Conservation (phyloP, 179 eudicot genomes). For the Sideroxylon spinosum region DNA sequence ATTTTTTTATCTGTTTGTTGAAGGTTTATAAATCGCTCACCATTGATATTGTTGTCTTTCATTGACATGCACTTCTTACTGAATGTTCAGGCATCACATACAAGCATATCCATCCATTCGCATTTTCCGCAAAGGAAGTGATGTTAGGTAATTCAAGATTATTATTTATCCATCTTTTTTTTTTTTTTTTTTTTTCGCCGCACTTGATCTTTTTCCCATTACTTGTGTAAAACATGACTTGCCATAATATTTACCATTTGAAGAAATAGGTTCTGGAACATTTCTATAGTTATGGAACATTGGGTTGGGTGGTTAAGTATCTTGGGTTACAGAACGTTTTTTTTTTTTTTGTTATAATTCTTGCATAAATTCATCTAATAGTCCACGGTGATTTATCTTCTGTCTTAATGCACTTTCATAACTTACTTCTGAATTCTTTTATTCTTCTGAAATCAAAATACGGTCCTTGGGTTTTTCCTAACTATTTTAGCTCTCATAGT, state of each 20-base stretch:
- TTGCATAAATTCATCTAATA: not conserved
- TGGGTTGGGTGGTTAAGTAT: not conserved
- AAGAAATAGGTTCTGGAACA: not conserved
- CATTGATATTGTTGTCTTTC: not conserved
- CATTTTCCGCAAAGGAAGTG: constrained; percentile 90
- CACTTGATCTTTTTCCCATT: not conserved
- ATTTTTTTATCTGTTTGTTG: not conserved
- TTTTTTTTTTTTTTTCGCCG: not conserved
- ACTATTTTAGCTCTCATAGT: too few species aligned
- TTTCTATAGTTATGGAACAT: not conserved
- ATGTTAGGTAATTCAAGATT: constrained; percentile 49
- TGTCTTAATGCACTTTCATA: not conserved
- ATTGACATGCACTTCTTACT: not conserved
- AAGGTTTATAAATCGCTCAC: not conserved
- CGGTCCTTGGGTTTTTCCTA: not conserved
- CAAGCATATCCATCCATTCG: constrained; percentile 99
- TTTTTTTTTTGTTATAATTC: not conserved
- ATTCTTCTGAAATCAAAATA: not conserved
- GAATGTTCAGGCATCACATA: constrained; percentile 75
- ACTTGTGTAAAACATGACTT: not conserved
- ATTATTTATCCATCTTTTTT: not conserved
- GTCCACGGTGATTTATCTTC: not conserved
- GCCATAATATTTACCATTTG: not conserved
- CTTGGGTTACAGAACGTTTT: not conserved
- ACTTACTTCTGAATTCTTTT: not conserved